Conservation (phyloP, 768 basidiomycete species). For the Rhizopogon rudus region DNA sequence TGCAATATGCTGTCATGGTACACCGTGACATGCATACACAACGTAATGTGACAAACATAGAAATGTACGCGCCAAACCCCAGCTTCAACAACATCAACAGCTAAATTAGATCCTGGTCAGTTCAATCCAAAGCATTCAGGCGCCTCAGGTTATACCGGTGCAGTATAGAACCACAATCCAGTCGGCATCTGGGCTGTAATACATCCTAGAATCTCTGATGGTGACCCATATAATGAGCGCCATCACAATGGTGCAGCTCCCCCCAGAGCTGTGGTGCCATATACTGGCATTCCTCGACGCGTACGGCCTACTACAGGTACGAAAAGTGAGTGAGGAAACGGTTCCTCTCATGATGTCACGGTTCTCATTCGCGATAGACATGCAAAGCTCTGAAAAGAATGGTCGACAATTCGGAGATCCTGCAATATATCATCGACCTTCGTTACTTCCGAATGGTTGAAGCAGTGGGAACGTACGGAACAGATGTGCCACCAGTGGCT, state of each 20-base stretch:
- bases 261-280: slow-evolving; percentile 37
- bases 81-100: background rate
- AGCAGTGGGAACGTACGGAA: background rate
- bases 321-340: too few species aligned
- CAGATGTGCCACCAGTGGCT: too few species aligned
- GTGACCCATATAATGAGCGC: background rate
- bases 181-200: too few species aligned
- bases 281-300: slow-evolving; percentile 31
- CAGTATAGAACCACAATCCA: too few species aligned
- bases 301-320: slow-evolving; percentile 21
- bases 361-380: too few species aligned
- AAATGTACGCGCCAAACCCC: too few species aligned
- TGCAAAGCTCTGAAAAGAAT: slow-evolving; percentile 32
- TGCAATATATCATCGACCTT: slow-evolving; percentile 32
- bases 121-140: too few species aligned
- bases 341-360: too few species aligned
- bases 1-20: background rate
- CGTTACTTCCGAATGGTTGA: slow-evolving; percentile 40
- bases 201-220: background rate
- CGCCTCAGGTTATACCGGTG: too few species aligned
- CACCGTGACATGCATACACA: too few species aligned
- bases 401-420: slow-evolving; percentile 36
- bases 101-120: too few species aligned
- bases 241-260: slow-evolving; percentile 15
- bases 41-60: too few species aligned